A percentile compares a stretch with the other conserved stretches of the same genome.
Evolutionary conservation across 2,329 filamentous ascomycete species (phyloP).

Genomic region (Fusarium cyanostomum): DNA sequence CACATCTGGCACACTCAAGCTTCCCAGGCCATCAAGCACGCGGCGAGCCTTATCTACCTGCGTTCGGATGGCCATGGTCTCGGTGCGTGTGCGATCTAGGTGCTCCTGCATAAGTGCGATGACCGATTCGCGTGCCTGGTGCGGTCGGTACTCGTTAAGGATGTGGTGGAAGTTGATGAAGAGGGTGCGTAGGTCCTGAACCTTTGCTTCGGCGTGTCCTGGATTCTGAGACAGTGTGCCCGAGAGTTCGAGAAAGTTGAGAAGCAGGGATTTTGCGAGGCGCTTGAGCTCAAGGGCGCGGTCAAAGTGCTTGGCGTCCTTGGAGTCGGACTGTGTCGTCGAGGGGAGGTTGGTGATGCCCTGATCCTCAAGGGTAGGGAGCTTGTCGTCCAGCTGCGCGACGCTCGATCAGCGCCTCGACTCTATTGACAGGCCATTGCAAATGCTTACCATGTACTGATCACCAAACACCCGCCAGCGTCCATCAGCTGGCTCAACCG

Average conservation of each 20-base stretch:
- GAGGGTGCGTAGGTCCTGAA: slow-evolving; percentile 80
- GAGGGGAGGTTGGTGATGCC: slow-evolving; percentile 72
- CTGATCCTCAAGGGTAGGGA: slow-evolving; percentile 74
- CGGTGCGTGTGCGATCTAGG: slow-evolving; percentile 74
- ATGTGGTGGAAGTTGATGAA: slow-evolving; percentile 93
- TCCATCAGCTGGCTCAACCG: slow-evolving; percentile 75
- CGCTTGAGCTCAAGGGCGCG: slow-evolving; percentile 76
- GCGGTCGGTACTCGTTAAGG: slow-evolving; percentile 92
- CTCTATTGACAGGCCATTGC: neutral
- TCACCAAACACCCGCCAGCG: slow-evolving; percentile 80
- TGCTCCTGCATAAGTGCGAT: slow-evolving; percentile 90
- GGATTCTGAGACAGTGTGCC: slow-evolving; percentile 56
- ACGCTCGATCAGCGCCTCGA: neutral
- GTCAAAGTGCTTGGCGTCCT: slow-evolving; percentile 66
- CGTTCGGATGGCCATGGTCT: slow-evolving; percentile 74
- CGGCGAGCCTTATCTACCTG: slow-evolving; percentile 77
- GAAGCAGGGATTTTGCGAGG: slow-evolving; percentile 82
- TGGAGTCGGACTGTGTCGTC: slow-evolving; percentile 52
- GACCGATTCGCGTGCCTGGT: slow-evolving; percentile 88
- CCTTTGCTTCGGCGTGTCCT: slow-evolving; percentile 71
- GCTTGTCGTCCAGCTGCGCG: slow-evolving; percentile 65
- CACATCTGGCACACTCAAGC: slow-evolving; percentile 52
- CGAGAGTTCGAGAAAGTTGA: slow-evolving; percentile 88
- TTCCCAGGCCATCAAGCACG: slow-evolving; percentile 74
- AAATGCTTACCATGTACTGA: slow-evolving; percentile 61